Percentiles rank a stretch among this genome's conserved stretches.
Evolutionary conservation across 495 filamentous ascomycete genomes (phyloP).

Genomic region (Sordaria brevicollis): DNA sequence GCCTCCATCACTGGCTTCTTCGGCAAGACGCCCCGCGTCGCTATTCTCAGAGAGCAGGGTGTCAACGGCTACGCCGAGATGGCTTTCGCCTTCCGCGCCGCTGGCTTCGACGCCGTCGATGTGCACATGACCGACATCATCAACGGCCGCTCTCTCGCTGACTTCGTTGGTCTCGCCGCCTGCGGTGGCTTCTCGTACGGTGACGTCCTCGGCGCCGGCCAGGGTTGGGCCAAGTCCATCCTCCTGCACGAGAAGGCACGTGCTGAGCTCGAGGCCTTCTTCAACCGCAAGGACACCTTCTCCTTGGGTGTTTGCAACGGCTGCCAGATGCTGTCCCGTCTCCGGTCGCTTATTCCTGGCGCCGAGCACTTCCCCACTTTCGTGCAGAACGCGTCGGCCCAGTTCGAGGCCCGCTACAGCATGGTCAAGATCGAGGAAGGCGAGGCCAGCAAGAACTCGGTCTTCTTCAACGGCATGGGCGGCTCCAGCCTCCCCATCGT

Average conservation of each 20-base stretch:
- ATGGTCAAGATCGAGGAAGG: slow-evolving; percentile 77
- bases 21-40: slow-evolving; percentile 68
- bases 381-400: slow-evolving; percentile 72
- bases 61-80: slow-evolving; percentile 94
- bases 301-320: slow-evolving; percentile 94
- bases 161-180: slow-evolving; percentile 80
- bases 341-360: slow-evolving; percentile 80
- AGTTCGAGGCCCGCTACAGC: slow-evolving; percentile 82
- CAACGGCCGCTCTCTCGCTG: slow-evolving; percentile 61
- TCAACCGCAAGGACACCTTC: slow-evolving; percentile 82
- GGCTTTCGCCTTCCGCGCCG: slow-evolving; percentile 86
- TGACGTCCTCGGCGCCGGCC: slow-evolving; percentile 88
- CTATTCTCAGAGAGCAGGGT: slow-evolving; percentile 90
- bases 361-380: slow-evolving; percentile 80
- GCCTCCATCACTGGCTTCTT: slow-evolving; percentile 60
- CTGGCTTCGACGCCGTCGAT: slow-evolving; percentile 84
- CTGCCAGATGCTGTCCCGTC: slow-evolving; percentile 83
- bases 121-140: slow-evolving; percentile 97
- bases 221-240: slow-evolving; percentile 94
- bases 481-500: slow-evolving; percentile 75
- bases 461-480: slow-evolving; percentile 90
- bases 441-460: slow-evolving; percentile 44
- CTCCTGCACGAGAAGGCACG: slow-evolving; percentile 71
- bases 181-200: slow-evolving; percentile 97
- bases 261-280: slow-evolving; percentile 72